Evolutionary conservation across 768 basidiomycete genomes (phyloP).

Genomic region (Auriscalpium orientale): DNA sequence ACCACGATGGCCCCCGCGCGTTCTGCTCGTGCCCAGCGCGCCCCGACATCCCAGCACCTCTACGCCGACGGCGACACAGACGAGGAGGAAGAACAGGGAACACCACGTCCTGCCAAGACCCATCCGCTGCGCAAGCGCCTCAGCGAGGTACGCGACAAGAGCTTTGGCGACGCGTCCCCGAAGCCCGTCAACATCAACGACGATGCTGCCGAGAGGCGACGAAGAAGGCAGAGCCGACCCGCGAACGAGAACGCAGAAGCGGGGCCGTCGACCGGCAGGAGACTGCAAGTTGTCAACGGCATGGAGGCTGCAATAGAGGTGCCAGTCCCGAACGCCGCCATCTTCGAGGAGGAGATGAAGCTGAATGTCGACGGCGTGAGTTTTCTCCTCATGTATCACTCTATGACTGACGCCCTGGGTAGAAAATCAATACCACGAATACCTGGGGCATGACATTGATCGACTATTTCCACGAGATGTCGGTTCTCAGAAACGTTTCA

Average conservation of each 20-base stretch:
- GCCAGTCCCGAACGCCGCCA: constrained; percentile 77
- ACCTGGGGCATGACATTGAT: constrained; percentile 98
- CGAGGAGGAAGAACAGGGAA: constrained; percentile 25
- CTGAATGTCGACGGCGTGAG: constrained; percentile 95
- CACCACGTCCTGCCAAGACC: constrained; percentile 7
- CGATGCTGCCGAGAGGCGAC: constrained; percentile 80
- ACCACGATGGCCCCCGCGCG: constrained; percentile 8
- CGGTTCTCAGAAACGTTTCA: constrained; percentile 81
- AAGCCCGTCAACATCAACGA: constrained; percentile 60
- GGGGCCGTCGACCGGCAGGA: constrained; percentile 45
- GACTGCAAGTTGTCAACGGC: constrained; percentile 49
- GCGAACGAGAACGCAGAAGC: constrained; percentile 46
- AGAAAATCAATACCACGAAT: constrained; percentile 99
- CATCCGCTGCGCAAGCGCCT: constrained; percentile 37
- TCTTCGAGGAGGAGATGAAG: constrained; percentile 99
- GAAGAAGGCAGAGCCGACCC: constrained; percentile 64
- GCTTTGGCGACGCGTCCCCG: constrained; percentile 31
- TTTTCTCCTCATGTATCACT: background rate
- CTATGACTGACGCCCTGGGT: constrained; percentile 10
- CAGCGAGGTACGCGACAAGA: constrained; percentile 48
- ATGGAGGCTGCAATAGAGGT: constrained; percentile 55
- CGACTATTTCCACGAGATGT: constrained; percentile 99
- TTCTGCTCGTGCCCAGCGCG: constrained; percentile 2
- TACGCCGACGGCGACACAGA: constrained; percentile 12
- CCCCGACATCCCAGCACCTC: background rate